phyloP scores from a whole-genome alignment of 768 basidiomycete species.

The Lentinula sp. region DNA sequence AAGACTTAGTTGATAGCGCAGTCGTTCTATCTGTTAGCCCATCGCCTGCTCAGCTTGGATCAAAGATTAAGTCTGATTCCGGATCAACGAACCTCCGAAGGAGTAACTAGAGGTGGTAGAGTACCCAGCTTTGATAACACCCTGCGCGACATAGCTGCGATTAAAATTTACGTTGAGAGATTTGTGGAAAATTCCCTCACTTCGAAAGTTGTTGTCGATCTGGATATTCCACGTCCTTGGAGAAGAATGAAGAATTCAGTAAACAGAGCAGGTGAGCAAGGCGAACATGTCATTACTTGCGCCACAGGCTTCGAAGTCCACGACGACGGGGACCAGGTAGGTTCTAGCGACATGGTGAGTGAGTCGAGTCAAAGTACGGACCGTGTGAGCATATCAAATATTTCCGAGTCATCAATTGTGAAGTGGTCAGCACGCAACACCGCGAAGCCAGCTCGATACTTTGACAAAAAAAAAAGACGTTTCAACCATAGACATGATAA shows the following conservation, averaged over 20 bases:
- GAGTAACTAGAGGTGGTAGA: constrained; percentile 88
- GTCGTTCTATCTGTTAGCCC: constrained; percentile 61
- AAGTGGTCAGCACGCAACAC: too few species aligned
- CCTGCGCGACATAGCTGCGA: constrained; percentile 26
- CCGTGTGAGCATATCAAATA: not conserved
- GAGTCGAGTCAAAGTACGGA: not conserved
- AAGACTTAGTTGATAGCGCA: constrained; percentile 71
- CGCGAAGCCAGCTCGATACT: too few species aligned
- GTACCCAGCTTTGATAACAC: constrained; percentile 71
- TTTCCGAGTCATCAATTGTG: too few species aligned
- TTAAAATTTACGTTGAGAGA: constrained; percentile 7
- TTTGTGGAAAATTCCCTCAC: constrained; percentile 25
- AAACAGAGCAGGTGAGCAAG: not conserved
- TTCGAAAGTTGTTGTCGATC: constrained; percentile 53
- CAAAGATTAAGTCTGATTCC: constrained; percentile 3
- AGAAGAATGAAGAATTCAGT: not conserved
- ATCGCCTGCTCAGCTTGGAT: not conserved
- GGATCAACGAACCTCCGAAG: constrained; percentile 66
- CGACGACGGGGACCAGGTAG: constrained; percentile 64
- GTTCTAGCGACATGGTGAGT: not conserved
- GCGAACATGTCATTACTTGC: constrained; percentile 42
- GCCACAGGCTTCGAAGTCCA: constrained; percentile 77
- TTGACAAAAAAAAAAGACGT: too few species aligned
- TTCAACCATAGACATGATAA: too few species aligned
- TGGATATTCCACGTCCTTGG: constrained; percentile 66